Conservation (phyloP, 306 rosid species). For the Malus sieversii region DNA sequence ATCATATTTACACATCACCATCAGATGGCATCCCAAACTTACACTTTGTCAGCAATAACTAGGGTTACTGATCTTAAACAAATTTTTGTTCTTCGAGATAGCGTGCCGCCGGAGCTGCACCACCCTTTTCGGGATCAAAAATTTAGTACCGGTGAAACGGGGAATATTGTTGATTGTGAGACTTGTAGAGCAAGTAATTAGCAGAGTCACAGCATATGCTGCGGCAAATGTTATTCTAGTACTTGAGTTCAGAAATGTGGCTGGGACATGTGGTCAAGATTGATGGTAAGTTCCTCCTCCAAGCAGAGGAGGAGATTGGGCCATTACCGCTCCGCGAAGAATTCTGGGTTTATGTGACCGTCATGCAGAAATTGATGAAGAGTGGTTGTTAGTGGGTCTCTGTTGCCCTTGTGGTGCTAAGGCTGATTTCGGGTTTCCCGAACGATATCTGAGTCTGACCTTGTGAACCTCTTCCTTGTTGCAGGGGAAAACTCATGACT, state of each 20-base stretch:
- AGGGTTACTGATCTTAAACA: background rate
- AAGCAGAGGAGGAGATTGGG: slow-evolving; percentile 41
- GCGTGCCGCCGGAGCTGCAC: background rate
- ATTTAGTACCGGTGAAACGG: background rate
- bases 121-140: background rate
- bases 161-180: background rate
- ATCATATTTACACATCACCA: background rate
- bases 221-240: slow-evolving; percentile 6
- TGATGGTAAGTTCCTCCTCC: slow-evolving; percentile 51
- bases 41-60: background rate
- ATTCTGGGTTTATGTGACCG: slow-evolving; percentile 35
- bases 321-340: slow-evolving; percentile 29
- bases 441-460: slow-evolving; percentile 65
- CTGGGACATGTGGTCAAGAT: slow-evolving; percentile 38
- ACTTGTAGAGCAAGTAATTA: background rate
- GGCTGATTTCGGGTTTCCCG: slow-evolving; percentile 38
- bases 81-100: background rate
- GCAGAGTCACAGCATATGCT: background rate
- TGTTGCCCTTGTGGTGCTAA: slow-evolving; percentile 29
- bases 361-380: slow-evolving; percentile 23
- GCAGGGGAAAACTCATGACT: slow-evolving; percentile 25
- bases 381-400: slow-evolving; percentile 18
- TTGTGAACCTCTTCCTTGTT: slow-evolving; percentile 40
- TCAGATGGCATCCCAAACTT: background rate
- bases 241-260: slow-evolving; percentile 50